Evolutionary conservation across 2,329 filamentous ascomycete species (phyloP), one percentile per base, ranked within the genome.

Genomic region (Fusarium cyanostomum): DNA sequence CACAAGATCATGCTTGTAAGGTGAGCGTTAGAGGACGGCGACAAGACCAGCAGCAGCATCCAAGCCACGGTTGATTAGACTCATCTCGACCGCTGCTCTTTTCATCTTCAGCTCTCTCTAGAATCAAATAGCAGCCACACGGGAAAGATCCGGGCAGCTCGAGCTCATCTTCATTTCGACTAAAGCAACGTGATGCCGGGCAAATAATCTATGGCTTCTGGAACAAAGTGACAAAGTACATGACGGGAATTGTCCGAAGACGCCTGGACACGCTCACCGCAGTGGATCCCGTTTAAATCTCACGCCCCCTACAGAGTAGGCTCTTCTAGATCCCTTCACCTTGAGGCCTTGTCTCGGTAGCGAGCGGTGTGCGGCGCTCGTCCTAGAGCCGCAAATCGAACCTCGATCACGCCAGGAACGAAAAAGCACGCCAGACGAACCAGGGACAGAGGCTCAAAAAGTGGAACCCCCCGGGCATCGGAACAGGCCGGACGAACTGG

Each of bases 241-340:
- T 59, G n/a, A 66, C 63, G 63, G 63, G 63, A 66, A 64, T 66
- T 66, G 63, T 52, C 63, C 63, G 63, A 66, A 56, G 54, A 60
- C 54, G 49, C 57, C 52, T 33, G 39, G 54, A 45, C 45, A 33
- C 37, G 11, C 48, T 53, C 16, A 59, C 56, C 41, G 28, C 30
- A 43, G 58, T 56, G 62, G 58, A 64, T 59, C 48, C 41, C 8
- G 7, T 24, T 18, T 42, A 38, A 38, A n/a, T 15, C 9, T n/a
- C 46, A 62, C 49, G 15, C 55, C 63, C 49, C 58, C 30, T 28
- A 12, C 15, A 33, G 38, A 35, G 33, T n/a, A 43, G 42, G 50
- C 51, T 52, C 41, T 63, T 66, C 54, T 43, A 52, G 44, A 56
- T 60, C 35, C 11, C 54, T 56, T 43, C 62, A 66, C 57, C 57